Evolutionary conservation across 768 basidiomycete genomes (phyloP), one percentile per base, ranked within the genome.

Genomic region (Serendipita vermifera): DNA sequence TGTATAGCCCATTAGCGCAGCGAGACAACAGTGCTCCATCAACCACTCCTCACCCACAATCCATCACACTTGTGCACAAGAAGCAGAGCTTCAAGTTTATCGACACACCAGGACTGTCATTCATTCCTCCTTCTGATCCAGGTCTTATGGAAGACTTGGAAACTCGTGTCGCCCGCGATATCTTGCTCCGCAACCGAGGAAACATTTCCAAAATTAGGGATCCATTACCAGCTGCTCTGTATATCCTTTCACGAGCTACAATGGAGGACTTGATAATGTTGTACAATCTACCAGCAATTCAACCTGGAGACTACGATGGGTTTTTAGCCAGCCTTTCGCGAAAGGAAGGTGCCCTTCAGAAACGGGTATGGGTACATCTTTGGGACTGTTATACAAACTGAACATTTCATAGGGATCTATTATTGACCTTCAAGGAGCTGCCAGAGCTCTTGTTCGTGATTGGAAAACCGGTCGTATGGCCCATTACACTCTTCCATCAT

Each of bases 181-280:
- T 91, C 55, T 68, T 94, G n/a, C 65, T 86, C 60, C 77, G 90
- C 46, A 83, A 78, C 64, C 77, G 82, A 60, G 92, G 91, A 11
- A 76, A 85, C 60, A 81, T 94, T 39, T 91, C 93, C 66, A 77
- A 82, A 55, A 71, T 93, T 57, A 92, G 91, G 66, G 87, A 92
- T 64, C 82, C 87, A 46, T 61, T 79, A 32, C 78, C 77, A 31
- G 76, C 82, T 54, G 76, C 87, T 87, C 65, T 56, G 85, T 63
- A 84, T 60, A 78, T 96, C 58, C 74, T 92, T 22, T 67, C 77
- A 33, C 78, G 80, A 26, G 79, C 85, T 2, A 78, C 77, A 62
- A 69, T 76, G 31, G 83, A 92, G 64, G 92, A 94, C 66, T 73
- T 96, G 38, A 92, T 93, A 86, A 69, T 94, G n/a, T 71, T 82